Conservation (phyloP, 78 protist species). For the Protostelium mycophagum region DNA sequence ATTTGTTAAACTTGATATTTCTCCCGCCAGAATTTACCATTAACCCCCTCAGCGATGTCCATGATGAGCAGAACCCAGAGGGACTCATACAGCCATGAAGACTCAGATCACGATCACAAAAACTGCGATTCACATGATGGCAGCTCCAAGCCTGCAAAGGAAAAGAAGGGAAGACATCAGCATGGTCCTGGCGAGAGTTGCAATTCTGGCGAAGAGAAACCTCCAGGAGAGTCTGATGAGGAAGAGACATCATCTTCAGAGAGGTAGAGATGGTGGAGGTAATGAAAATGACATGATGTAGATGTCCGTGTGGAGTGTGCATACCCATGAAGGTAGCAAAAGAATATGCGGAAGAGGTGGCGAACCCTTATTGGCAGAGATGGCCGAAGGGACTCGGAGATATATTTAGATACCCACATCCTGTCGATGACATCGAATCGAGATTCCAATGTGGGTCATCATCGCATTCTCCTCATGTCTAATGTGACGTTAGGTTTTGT, state of each 20-base stretch:
- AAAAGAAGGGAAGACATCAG: background rate
- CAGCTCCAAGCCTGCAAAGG: too few species aligned
- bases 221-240: background rate
- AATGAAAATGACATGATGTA: too few species aligned
- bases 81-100: background rate
- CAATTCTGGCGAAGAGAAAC: background rate
- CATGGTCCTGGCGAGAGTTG: background rate
- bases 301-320: background rate
- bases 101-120: background rate
- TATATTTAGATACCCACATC: background rate
- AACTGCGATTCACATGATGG: background rate
- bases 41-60: background rate
- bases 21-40: background rate
- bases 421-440: background rate
- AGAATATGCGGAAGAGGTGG: background rate
- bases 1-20: too few species aligned
- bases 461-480: background rate
- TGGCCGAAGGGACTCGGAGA: background rate
- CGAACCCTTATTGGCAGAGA: background rate
- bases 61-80: background rate
- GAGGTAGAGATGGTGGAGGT: too few species aligned
- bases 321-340: background rate
- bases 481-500: background rate
- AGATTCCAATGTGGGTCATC: background rate
- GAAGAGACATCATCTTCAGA: too few species aligned